Base-by-base conservation (phyloP, 2,329 filamentous ascomycete species). In the Colletotrichum sp. region DNA sequence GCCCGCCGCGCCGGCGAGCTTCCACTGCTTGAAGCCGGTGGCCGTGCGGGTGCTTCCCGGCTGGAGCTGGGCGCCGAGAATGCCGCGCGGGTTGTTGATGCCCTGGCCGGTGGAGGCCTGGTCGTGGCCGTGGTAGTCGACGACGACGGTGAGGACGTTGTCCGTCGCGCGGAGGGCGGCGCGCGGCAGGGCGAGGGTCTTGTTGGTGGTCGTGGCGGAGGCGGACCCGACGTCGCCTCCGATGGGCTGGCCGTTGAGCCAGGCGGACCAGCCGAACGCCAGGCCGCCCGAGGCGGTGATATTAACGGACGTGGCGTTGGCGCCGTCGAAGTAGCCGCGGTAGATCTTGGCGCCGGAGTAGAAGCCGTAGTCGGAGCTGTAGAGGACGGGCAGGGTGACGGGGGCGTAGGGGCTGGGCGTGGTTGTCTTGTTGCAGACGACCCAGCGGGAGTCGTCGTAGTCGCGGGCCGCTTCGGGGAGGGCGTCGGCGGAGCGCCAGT, bases 361-460 rank as follows among this genome's bases (percentile, higher is more conserved):
- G 83, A 92, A 96, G 28, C 94, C 94, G 80, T 96, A 96, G 83
- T 96, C 94, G n/a, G 90, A 90, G 1, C 88, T 89, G 80, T 94
- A 95, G 0, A 96, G 89, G 0, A 90, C 92, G 0, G 93, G 92
- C 0, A 94, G 96, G 1, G 86, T 89, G 3, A 93, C 84, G 2
- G 89, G 84, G 18, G 84, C 80, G 26, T 88, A 85, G 0, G 90
- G 91, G 82, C 95, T 95, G 80, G 90, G 90, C 2, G 92, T 92
- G 4, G 87, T 87, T 2, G 85, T 86, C 8, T 91, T 86, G 76
- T 93, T 85, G 2, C 94, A 94, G 0, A 81, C 79, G 0, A 88
- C 88, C 95, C 95, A 97, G 12, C 84, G 83, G 6, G 89, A 89
- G 82, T 97, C 95, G 69, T 95, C 91, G 79, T 95, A 96, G 2